Base-by-base conservation (phyloP, 2,329 filamentous ascomycete genomes). In the Chaetomium sp. region DNA sequence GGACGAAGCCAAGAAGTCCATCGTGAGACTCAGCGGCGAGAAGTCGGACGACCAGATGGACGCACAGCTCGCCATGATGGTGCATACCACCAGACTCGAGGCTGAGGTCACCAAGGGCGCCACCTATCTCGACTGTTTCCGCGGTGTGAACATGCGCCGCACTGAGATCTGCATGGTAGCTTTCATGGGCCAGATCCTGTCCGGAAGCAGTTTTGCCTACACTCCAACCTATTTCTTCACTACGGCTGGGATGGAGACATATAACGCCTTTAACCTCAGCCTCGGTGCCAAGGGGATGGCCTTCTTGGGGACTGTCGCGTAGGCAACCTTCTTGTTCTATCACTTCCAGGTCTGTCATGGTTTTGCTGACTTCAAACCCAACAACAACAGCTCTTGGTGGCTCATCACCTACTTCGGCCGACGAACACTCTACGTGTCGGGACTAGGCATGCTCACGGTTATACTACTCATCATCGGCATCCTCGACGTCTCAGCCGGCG, bases 221-320 rank as follows among this genome's bases (percentile, higher is more conserved):
- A 77, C 72, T 10, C 77, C 77, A 12, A 78, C 78, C 29, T 82
- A 80, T 74, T 82, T 82, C 73, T 81, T 81, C 73, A 75, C 79
- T 53, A 78, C 80, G 68, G 76, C 79, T 1, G 80, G 81, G 56
- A 76, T 82, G 57, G 64, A 72, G 35, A 65, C 74, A 33, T 68
- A 72, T 4, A 72, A 75, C 3, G 75, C 79, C 0, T 82, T 80
- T 67, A 76, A 74, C 49, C 77, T 83, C 65, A 73, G 75, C 23
- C 73, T 83, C 6, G 78, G 75, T 4, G 79, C 78, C 35, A 80
- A 77, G 12, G 76, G 75, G 4, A 75, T 82, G 51, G 79, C 78
- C 13, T 81, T 82, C 47, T 31, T 78, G 38, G 78, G 82, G 2
- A 77, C 77, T 53, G 70, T 79, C 29, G 66, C 80, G 60, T 63